These are phyloP conservation scores for Candida mattraensis DNA, from an alignment of 805 yeast genomes.

Conservation along the genomic window DNA sequence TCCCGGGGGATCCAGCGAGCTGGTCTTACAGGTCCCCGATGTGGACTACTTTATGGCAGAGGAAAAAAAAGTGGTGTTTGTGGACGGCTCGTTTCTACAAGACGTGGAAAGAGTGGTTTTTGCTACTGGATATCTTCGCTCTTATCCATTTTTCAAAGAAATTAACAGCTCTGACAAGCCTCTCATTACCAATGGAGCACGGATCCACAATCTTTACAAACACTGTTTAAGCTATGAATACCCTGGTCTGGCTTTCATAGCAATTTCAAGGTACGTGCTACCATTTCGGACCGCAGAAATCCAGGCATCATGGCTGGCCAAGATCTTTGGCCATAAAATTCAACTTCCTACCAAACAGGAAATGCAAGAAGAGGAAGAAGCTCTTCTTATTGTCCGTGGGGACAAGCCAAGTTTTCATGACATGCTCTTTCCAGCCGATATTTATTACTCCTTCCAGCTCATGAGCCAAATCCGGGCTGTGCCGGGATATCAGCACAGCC, in stretches of 20 bases:
- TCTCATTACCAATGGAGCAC: slow-evolving; percentile 45
- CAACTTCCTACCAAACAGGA: slow-evolving; percentile 45
- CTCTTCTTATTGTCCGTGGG: slow-evolving; percentile 42
- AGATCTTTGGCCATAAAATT: slow-evolving; percentile 59
- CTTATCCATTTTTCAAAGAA: slow-evolving; percentile 54
- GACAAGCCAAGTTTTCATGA: slow-evolving; percentile 47
- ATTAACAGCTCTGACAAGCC: slow-evolving; percentile 29
- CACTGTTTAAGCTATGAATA: slow-evolving; percentile 59
- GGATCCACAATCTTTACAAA: slow-evolving; percentile 54
- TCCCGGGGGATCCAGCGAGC: slow-evolving; percentile 45
- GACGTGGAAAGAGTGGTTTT: slow-evolving; percentile 59
- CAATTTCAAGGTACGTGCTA: slow-evolving; percentile 58
- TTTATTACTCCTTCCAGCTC: slow-evolving; percentile 47
- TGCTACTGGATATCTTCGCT: slow-evolving; percentile 70
- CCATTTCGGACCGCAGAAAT: slow-evolving; percentile 62
- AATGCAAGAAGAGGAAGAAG: slow-evolving; percentile 45
- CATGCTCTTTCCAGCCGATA: slow-evolving; percentile 55
- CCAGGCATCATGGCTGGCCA: slow-evolving; percentile 65
- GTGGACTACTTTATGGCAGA: slow-evolving; percentile 39
- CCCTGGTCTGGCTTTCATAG: slow-evolving; percentile 64
- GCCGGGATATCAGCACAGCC: slow-evolving; percentile 38
- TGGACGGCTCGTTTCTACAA: slow-evolving; percentile 45
- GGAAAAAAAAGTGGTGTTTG: slow-evolving; percentile 41
- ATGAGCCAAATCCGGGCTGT: slow-evolving; percentile 30
- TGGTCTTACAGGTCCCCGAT: slow-evolving; percentile 44